These are phyloP conservation scores for Ogataea methanolica DNA, from an alignment of 805 yeast species.

Conservation along the genomic window DNA sequence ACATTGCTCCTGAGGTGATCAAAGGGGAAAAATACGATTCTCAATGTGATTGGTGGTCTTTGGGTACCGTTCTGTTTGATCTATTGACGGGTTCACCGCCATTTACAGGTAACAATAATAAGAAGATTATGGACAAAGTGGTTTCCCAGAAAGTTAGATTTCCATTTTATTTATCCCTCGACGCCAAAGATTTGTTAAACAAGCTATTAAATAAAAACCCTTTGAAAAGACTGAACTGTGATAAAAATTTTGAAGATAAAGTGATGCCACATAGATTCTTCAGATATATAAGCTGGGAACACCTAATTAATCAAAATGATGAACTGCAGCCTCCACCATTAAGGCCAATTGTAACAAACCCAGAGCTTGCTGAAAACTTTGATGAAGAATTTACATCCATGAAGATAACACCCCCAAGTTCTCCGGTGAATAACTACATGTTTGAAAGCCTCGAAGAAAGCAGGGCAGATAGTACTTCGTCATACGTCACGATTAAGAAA, in stretches of 20 bases:
- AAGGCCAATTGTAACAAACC: constrained; percentile 76
- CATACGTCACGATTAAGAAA: constrained; percentile 29
- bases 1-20: constrained; percentile 87
- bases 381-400: constrained; percentile 73
- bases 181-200: constrained; percentile 70
- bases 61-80: constrained; percentile 78
- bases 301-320: constrained; percentile 44
- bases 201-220: constrained; percentile 69
- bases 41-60: constrained; percentile 88
- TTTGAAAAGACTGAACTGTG: constrained; percentile 55
- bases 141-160: constrained; percentile 58
- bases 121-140: constrained; percentile 71
- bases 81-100: constrained; percentile 86
- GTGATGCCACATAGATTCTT: constrained; percentile 69
- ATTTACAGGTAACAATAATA: constrained; percentile 77
- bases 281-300: constrained; percentile 69
- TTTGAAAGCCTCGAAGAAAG: constrained; percentile 26
- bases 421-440: constrained; percentile 26
- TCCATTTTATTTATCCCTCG: constrained; percentile 74
- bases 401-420: constrained; percentile 42
- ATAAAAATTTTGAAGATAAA: constrained; percentile 41
- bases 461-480: constrained; percentile 29
- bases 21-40: constrained; percentile 74
- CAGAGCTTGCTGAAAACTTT: constrained; percentile 80
- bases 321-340: constrained; percentile 73